Evolutionary conservation across 768 basidiomycete species (phyloP).

Genomic region (Tylopilus vinaceipallidus): DNA sequence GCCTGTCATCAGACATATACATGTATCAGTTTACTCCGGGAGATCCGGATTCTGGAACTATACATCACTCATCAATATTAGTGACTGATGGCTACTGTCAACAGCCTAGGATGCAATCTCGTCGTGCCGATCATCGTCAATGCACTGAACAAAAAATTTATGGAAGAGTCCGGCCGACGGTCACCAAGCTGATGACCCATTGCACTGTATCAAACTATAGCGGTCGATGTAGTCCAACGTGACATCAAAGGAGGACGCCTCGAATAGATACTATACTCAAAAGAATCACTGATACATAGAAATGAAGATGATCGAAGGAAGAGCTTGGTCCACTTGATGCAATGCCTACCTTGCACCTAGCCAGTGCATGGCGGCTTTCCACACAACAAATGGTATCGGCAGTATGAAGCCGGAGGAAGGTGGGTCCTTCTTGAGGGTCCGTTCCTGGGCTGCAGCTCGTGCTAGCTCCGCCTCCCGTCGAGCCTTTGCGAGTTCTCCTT

Average conservation of each 20-base stretch:
- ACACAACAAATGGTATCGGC: slow-evolving; percentile 35
- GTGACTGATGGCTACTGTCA: background rate
- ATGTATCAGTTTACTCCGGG: no score
- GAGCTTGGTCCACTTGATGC: background rate
- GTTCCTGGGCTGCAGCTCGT: slow-evolving; percentile 23
- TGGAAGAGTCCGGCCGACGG: no score
- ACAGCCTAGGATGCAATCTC: no score
- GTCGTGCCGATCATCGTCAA: no score
- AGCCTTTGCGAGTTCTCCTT: slow-evolving; percentile 31
- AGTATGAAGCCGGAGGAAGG: slow-evolving; percentile 28
- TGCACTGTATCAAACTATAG: slow-evolving; percentile 4
- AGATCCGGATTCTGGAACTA: no score
- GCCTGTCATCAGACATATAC: no score
- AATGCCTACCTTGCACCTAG: slow-evolving; percentile 25
- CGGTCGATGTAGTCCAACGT: background rate
- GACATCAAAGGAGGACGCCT: background rate
- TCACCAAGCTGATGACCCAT: slow-evolving; percentile 1
- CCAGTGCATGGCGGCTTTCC: slow-evolving; percentile 35
- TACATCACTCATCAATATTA: no score
- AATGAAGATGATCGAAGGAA: slow-evolving; percentile 1
- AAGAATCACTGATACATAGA: background rate
- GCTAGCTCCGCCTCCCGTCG: slow-evolving; percentile 27
- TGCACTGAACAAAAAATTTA: no score
- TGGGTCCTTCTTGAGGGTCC: slow-evolving; percentile 28
- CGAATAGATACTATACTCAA: slow-evolving; percentile 19